A percentile compares a stretch with the other conserved stretches of the same genome.
Evolutionary conservation across 83 land plant genomes (phyloP).

Genomic region (Thuja plicata): DNA sequence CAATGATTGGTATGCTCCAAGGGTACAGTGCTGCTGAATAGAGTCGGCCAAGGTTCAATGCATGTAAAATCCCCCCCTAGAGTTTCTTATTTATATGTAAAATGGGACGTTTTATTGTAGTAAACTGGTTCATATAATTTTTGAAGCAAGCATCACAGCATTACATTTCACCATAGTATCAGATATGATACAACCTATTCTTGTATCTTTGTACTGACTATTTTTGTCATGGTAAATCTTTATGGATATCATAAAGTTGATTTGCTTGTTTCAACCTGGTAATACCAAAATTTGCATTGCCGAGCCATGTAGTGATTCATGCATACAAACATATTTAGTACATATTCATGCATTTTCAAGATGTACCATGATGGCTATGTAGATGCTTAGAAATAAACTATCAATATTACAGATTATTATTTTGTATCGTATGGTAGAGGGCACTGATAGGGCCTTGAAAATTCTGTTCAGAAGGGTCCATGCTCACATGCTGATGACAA

Average conservation of each 20-base stretch:
- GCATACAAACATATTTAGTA: neutral
- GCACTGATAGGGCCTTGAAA: neutral
- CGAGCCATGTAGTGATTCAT: neutral
- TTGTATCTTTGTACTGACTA: neutral
- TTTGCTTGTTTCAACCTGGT: neutral
- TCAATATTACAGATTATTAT: neutral
- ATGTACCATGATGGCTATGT: neutral
- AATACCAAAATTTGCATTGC: neutral
- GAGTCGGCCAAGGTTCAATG: neutral
- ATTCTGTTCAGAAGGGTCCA: neutral
- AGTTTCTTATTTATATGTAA: slow-evolving; percentile 5
- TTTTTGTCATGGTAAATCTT: neutral
- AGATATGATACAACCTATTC: neutral
- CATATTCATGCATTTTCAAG: neutral
- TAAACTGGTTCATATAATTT: neutral
- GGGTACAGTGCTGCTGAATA: neutral
- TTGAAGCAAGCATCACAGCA: neutral
- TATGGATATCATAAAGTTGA: neutral
- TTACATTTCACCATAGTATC: neutral
- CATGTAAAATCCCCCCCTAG: neutral
- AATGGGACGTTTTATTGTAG: neutral
- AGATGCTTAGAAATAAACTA: neutral
- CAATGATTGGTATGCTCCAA: neutral
- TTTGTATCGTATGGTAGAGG: neutral
- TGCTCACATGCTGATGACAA: neutral